Base-by-base conservation (phyloP, 441 rosid species). In the Adansonia grandidieri region DNA sequence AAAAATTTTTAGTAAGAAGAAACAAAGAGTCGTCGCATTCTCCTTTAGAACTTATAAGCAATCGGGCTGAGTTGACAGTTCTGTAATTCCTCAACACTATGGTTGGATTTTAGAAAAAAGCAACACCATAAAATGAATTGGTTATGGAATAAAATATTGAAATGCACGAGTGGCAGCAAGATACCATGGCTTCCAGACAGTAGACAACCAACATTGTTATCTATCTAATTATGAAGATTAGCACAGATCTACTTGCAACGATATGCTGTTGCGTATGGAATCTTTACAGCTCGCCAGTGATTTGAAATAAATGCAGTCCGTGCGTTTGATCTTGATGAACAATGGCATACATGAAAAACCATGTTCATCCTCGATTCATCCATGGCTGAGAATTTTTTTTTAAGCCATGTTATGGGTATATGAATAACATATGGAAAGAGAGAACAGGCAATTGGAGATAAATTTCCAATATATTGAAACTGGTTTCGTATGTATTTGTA, bases 121-220 rank as follows among this genome's bases (percentile, higher is more conserved):
- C 32, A 11, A 60, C 65, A 10, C 37, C 65, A 60, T 60, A 22
- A 60, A 22, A 60, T 22, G 64, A 9, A 22, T 3, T 20, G 32
- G 37, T 22, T 20, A 22, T 22, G 28, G 15, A 20, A 60, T 61
- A 61, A 20, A 61, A 61, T 61, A 61, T 22, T 61, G 65, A 61
- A 61, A 24, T 61, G 42, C 66, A 24, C 66, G 40, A 32, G 22
- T 32, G 50, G 42, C 20, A 45, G 42, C 20, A 45, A 17, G 73
- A 17, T 20, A 47, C 56, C 73, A n/a, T 47, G 57, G 73, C 73
- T n/a, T 22, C 73, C 40, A 45, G 56, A 22, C 73, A 47, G 40
- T 47, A 20, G 57, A 47, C 73, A 47, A 69, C 17, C 40, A 53
- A 53, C 58, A 69, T 69, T 28, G 2, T 69, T 4, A 54, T 47